Base-by-base conservation (phyloP, 192 early-diverging fungal species). In the Cladochytrium replicatum region DNA sequence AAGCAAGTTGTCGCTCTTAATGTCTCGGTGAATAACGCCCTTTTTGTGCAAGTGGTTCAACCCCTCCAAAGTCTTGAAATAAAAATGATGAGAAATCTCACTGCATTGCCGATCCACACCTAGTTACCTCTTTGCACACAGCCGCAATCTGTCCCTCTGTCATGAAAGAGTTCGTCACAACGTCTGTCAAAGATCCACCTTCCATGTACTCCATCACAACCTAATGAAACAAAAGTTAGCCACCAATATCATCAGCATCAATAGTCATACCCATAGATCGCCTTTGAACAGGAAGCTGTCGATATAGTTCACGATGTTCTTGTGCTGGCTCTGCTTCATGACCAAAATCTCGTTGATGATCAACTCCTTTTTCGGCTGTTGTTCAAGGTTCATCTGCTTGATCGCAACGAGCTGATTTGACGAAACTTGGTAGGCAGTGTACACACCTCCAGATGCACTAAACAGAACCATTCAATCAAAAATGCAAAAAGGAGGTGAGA, bases 351-450 rank as follows among this genome's bases (percentile, higher is more conserved):
- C 77, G 50, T 80, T 93, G 67, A 94, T 91, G 52, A 97, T 94
- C 48, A 93, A 62, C 43, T 94, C 93, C 72, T 93, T 93, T 61
- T 93, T 93, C 27, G 91, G 89, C 68, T 97, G 93, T 62, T 88
- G 81, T 62, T 91, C 82, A 37, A 97, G 65, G 49, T 93, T 87
- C 88, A 94, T 97, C 65, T 92, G 89, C 66, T 97, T 97, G 60
- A 97, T 93, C 0, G 91, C 93, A 0, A 94, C 93, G 1, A 76
- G 72, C 8, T 74, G 49, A 32, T 76, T 74, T 23, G 77, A 80
- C 13, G 2, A 61, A 0, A 81, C 59, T 24, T 79, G 77, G 64
- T 85, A 80, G 4, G 93, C 87, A 2, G 82, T 89, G 50, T 78
- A 94, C n/a, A 97, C 93, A 23, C 86, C 83, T 29, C 91, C 93